Percentiles rank a stretch among this genome's conserved stretches.
Conservation (phyloP, 2,329 filamentous ascomycete genomes). For the Claviceps fusiformis region DNA sequence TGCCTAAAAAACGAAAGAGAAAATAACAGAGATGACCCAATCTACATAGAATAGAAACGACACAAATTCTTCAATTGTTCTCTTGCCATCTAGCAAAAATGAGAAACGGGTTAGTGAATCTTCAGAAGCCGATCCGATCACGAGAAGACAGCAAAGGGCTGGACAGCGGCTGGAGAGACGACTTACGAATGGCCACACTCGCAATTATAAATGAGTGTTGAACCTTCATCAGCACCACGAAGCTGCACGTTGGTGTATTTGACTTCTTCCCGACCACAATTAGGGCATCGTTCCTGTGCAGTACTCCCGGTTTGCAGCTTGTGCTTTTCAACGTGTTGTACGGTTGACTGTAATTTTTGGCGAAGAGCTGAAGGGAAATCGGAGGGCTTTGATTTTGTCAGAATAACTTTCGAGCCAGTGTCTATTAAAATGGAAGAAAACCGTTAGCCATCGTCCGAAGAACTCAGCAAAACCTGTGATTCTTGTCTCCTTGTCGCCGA, state of each 20-base stretch:
- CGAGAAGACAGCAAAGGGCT: background rate
- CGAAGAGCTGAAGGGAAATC: slow-evolving; percentile 85
- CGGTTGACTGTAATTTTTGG: slow-evolving; percentile 68
- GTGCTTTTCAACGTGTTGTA: slow-evolving; percentile 67
- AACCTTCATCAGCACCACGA: slow-evolving; percentile 87
- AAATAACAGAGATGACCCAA: background rate
- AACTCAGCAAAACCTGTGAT: background rate
- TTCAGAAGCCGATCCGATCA: slow-evolving; percentile 5
- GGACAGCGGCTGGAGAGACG: slow-evolving; percentile 5
- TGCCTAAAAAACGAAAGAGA: slow-evolving; percentile 18
- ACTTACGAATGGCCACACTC: slow-evolving; percentile 75
- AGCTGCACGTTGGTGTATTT: slow-evolving; percentile 76
- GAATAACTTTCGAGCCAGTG: slow-evolving; percentile 59
- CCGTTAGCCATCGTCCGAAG: background rate
- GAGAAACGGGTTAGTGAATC: background rate
- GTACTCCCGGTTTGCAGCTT: slow-evolving; percentile 61
- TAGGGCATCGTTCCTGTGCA: slow-evolving; percentile 57
- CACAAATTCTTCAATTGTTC: slow-evolving; percentile 41
- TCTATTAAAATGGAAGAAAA: slow-evolving; percentile 31
- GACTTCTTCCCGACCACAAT: slow-evolving; percentile 72
- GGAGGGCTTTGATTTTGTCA: slow-evolving; percentile 73
- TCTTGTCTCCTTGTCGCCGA: slow-evolving; percentile 21
- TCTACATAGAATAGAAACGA: slow-evolving; percentile 1
- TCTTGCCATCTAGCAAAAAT: slow-evolving; percentile 32
- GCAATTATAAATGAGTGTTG: slow-evolving; percentile 81